Evolutionary conservation across 2,329 filamentous ascomycete species (phyloP), one percentile per base, ranked within the genome.

Genomic region (Bimuria novae-zelandiae): DNA sequence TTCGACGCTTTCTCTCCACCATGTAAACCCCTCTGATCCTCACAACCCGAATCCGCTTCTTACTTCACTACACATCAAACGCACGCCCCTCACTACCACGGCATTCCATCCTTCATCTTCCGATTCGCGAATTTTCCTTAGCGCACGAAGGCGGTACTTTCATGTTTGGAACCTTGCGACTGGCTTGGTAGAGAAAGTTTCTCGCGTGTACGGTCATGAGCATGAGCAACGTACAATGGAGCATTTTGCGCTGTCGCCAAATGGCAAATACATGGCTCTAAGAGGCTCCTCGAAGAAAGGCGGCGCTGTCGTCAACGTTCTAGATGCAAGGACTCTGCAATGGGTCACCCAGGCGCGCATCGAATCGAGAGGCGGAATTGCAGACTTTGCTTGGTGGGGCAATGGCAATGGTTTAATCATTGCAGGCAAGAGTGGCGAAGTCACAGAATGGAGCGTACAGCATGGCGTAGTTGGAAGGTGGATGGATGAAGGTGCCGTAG

Each of bases 331-430:
- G 21, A 93, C 92, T 0, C 86, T 89, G 69, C 93, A 97, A 76
- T 97, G 93, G 93, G 80, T 92, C 41, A 84, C 89, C 0, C 87
- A 93, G 60, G 90, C 89, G 12, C 84, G 92, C 33, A 80, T 97
- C 40, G 90, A 97, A 66, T 88, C 89, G 59, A 82, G 84, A 43
- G 87, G 91, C 45, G 92, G 92, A 32, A 87, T 97, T 42, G 89
- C 90, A 1, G 93, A 97, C 72, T 95, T 97, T 67, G 86, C 85
- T 1, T 99, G 94, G 94, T 97, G 92, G 92, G 82, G 85, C 48
- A 86, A 90, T 56, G 89, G 92, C 29, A 83, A 87, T 35, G 93
- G 92, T 4, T 79, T 99, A 65, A 88, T 86, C 0, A 89, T 96
- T 36, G 84, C 89, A 1, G 92, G 90, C 55, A 92, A 89, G 73